Evolutionary conservation across 371 early-diverging fungal species (phyloP).

Genomic region (Encephalitozoon romaleae): DNA sequence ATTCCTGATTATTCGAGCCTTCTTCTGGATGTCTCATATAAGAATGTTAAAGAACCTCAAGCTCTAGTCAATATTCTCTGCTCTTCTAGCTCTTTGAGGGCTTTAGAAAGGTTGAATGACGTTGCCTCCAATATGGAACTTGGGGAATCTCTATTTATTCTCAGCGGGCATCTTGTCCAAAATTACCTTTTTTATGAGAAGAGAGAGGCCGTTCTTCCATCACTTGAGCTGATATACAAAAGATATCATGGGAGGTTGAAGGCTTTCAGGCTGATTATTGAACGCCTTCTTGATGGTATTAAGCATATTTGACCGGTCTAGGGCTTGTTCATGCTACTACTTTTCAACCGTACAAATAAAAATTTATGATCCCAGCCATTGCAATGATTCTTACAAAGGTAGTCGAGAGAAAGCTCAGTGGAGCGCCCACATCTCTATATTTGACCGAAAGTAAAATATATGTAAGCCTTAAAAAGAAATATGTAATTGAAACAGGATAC

Average conservation of each 20-base stretch:
- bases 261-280: background rate
- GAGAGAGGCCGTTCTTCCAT: background rate
- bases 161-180: background rate
- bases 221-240: background rate
- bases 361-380: background rate
- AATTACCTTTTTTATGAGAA: slow-evolving; percentile 1
- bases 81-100: background rate
- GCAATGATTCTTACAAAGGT: background rate
- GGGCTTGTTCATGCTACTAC: no score
- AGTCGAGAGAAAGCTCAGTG: background rate
- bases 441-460: background rate
- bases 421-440: background rate
- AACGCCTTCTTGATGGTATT: background rate
- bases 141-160: background rate
- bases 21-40: slow-evolving; percentile 21
- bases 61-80: background rate
- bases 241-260: background rate
- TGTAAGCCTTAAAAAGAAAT: background rate
- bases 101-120: slow-evolving; percentile 13
- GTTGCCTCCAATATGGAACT: background rate
- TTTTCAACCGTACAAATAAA: background rate
- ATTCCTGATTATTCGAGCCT: background rate
- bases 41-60: slow-evolving; percentile 3
- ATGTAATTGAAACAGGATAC: background rate
- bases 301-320: background rate